Evolutionary conservation across 75 land plant genomes (phyloP), one percentile per base, ranked within the genome.

Genomic region (Cupressus sempervirens): DNA sequence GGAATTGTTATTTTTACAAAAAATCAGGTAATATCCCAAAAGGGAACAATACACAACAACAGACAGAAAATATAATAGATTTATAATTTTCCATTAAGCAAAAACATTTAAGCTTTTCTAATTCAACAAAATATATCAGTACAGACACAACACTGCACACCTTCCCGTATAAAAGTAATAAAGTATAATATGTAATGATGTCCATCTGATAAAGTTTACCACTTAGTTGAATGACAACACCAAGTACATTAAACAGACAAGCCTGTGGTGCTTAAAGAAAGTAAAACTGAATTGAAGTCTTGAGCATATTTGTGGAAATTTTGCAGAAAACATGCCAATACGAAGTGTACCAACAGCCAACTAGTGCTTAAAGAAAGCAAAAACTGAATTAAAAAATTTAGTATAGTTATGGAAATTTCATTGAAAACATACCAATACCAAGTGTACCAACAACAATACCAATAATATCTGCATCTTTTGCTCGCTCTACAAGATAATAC

Each of bases 381-480:
- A 41, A 8, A 29, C 45, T n/a, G 46, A 79, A 79, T 26, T 9
- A 43, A 9, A 79, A 4, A 2, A 30, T 70, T 23, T 29, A 32
- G 30, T 2, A 70, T 46, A 46, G 48, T 46, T 46, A 46, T 46
- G 48, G 48, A 32, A 96, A 56, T 16, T 16, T 80, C 11, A 36
- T 2, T 29, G 56, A 13, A 32, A 81, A 82, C 85, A 36, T 89
- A 94, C 95, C 97, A 86, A 93, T 91, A 82, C 99, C 99, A 84
- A 98, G 93, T 30, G 99, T 98, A 45, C 99, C 99, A 23, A 96
- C 98, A 80, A 98, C 92, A 84, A 98, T 93, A 41, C 99, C 99
- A 82, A 98, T 91, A 82, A 98, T 93, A 75, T 92, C 94, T 91
- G 99, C 96, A 93, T 98, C 99, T 86, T 98, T 98, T 79, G 99